Percentiles rank a stretch among this genome's conserved stretches.
phyloP scores from a whole-genome alignment of 2,329 filamentous ascomycete genomes.

The Zasmidium angulare region DNA sequence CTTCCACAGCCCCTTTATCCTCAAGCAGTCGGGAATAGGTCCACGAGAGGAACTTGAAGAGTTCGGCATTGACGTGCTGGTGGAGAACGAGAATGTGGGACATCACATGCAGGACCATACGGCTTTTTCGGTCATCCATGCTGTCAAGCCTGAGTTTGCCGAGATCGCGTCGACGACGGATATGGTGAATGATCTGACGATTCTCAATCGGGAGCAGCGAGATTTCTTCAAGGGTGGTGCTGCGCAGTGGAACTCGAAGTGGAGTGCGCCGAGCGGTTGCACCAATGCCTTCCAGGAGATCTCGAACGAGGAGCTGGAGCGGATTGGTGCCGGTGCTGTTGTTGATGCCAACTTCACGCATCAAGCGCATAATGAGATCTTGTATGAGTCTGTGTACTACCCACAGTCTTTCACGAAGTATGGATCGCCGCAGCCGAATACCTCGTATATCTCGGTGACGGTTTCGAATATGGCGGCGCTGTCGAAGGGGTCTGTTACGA shows the following conservation, averaged over 20 bases:
- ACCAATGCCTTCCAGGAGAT: slow-evolving; percentile 22
- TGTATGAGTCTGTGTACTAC: slow-evolving; percentile 19
- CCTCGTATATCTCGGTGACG: slow-evolving; percentile 14
- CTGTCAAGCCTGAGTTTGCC: slow-evolving; percentile 25
- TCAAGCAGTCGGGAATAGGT: slow-evolving; percentile 64
- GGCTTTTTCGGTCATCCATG: slow-evolving; percentile 37
- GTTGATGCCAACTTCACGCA: slow-evolving; percentile 8
- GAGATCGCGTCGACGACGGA: slow-evolving; percentile 11
- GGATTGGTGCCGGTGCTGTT: slow-evolving; percentile 15
- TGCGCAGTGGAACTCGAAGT: slow-evolving; percentile 15
- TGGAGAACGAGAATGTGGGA: slow-evolving; percentile 62
- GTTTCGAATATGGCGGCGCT: slow-evolving; percentile 11
- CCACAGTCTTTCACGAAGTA: slow-evolving; percentile 13
- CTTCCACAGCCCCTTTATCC: slow-evolving; percentile 64
- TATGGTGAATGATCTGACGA: slow-evolving; percentile 14
- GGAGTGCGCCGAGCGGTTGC: slow-evolving; percentile 13
- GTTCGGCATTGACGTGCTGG: slow-evolving; percentile 55
- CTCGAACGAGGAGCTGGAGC: slow-evolving; percentile 11
- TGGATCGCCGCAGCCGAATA: slow-evolving; percentile 9
- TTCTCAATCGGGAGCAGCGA: slow-evolving; percentile 14
- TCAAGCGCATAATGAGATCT: slow-evolving; percentile 20
- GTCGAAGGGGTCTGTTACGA: slow-evolving; percentile 8
- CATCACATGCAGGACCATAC: slow-evolving; percentile 63
- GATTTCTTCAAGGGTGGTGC: slow-evolving; percentile 13
- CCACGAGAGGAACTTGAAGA: slow-evolving; percentile 53